These are phyloP conservation scores for Colletotrichum limetticola DNA, from an alignment of 2,329 filamentous ascomycete species.

Conservation along the genomic window DNA sequence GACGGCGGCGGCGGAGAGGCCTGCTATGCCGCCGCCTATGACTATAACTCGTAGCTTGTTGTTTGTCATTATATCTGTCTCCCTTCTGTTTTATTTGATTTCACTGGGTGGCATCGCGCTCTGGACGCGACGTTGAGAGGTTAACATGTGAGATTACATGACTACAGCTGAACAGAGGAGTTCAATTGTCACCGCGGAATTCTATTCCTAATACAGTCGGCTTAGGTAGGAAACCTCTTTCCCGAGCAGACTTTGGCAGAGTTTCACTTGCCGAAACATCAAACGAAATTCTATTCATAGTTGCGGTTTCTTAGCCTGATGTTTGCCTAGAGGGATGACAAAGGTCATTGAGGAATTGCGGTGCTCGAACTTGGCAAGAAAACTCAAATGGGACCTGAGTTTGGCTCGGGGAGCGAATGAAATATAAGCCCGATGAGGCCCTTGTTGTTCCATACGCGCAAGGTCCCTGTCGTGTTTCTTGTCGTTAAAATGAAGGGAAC, in stretches of 20 bases:
- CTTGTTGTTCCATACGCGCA: neutral
- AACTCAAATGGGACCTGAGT: neutral
- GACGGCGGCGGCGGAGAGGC: constrained; percentile 23
- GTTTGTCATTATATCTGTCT: neutral
- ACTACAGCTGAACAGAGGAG: too few relatives aligned
- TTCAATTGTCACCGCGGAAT: too few relatives aligned
- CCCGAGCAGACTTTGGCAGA: neutral
- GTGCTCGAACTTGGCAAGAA: neutral
- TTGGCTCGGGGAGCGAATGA: neutral
- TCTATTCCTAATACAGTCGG: neutral
- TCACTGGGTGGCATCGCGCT: too few relatives aligned
- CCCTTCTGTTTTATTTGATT: neutral
- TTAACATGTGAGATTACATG: too few relatives aligned
- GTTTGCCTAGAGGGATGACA: neutral
- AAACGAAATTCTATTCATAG: constrained; percentile 29
- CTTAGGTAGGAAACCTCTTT: too few relatives aligned
- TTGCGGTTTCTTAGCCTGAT: neutral
- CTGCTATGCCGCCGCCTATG: constrained; percentile 27
- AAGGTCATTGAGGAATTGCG: neutral
- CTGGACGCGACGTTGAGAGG: too few relatives aligned
- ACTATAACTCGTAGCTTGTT: constrained; percentile 21
- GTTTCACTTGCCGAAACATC: constrained; percentile 10
- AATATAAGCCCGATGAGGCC: neutral
- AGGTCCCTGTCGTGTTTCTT: neutral
- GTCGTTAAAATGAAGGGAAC: neutral